These are phyloP conservation scores for Colletotrichum melonis DNA, from an alignment of 2,329 filamentous ascomycete genomes.

Conservation along the genomic window DNA sequence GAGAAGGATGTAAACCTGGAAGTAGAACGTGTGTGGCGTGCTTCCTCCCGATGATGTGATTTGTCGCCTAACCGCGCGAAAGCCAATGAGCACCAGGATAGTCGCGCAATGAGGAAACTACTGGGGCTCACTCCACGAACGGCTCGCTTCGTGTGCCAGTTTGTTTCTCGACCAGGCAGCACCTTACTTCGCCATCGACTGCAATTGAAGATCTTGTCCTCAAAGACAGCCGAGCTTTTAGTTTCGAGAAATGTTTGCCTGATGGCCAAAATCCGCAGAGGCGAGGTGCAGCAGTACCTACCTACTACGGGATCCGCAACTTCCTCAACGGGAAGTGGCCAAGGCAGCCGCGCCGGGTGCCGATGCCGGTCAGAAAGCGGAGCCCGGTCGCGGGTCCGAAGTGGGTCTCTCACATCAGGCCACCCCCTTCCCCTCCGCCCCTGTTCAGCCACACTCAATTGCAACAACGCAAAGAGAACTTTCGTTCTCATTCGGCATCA, in stretches of 20 bases:
- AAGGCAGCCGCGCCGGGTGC: not conserved
- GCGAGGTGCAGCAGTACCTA: not conserved
- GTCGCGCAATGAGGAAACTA: not conserved
- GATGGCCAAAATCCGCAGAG: not conserved
- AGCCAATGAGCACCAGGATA: not conserved
- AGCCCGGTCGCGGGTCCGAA: not conserved
- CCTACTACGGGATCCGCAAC: not conserved
- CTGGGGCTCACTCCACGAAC: not conserved
- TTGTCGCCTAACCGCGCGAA: not conserved
- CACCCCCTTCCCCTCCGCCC: not conserved
- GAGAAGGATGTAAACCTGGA: not conserved
- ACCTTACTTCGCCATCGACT: not conserved
- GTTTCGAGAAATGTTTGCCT: not conserved
- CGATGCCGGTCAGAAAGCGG: not conserved
- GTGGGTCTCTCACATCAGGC: not conserved
- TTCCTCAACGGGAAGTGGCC: not conserved
- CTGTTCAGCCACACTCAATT: not conserved
- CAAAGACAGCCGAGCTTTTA: not conserved
- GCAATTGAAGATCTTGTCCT: not conserved
- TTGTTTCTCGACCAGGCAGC: not conserved
- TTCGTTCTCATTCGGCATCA: not conserved
- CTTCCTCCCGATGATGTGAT: not conserved
- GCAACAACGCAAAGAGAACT: not conserved
- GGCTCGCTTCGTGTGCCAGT: not conserved
- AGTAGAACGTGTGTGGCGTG: not conserved